These are phyloP conservation scores for Starmerella kuoi DNA, from an alignment of 805 yeast genomes.

Conservation along the genomic window DNA sequence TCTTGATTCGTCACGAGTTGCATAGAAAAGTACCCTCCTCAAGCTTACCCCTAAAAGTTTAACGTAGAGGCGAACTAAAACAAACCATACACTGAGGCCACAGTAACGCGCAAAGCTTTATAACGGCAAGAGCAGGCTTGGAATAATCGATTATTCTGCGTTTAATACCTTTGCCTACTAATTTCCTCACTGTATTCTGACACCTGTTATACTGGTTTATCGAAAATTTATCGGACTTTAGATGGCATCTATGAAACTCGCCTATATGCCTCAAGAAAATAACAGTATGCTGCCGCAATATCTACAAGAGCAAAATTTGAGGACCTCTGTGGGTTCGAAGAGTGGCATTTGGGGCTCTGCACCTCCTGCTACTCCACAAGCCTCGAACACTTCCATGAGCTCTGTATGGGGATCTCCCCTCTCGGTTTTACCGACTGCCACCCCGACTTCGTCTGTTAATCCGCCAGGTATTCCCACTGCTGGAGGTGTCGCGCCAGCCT, in stretches of 20 bases:
- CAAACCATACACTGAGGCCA: not conserved
- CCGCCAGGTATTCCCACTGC: not conserved
- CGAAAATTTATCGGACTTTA: too few species aligned
- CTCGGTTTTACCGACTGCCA: conserved; percentile 1
- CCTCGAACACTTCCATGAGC: conserved; percentile 10
- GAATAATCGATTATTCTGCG: too few species aligned
- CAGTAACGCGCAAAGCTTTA: too few species aligned
- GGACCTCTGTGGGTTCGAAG: not conserved
- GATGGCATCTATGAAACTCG: conserved; percentile 15
- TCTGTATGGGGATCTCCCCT: conserved; percentile 18
- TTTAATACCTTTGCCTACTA: too few species aligned
- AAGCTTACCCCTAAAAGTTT: not conserved
- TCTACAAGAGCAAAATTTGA: conserved; percentile 3
- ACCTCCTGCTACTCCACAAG: conserved; percentile 15
- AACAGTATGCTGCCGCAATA: conserved; percentile 7
- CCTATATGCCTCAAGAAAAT: conserved; percentile 15
- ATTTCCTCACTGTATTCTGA: too few species aligned
- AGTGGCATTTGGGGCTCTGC: conserved; percentile 15
- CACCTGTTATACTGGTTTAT: too few species aligned
- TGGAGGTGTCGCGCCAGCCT: not conserved
- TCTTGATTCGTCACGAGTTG: conserved; percentile 4
- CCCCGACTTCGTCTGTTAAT: not conserved
- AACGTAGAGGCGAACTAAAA: not conserved
- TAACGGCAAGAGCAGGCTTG: too few species aligned
- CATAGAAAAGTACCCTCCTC: not conserved